Evolutionary conservation across 2,329 filamentous ascomycete species (phyloP).

Genomic region (Calycina herbarum): DNA sequence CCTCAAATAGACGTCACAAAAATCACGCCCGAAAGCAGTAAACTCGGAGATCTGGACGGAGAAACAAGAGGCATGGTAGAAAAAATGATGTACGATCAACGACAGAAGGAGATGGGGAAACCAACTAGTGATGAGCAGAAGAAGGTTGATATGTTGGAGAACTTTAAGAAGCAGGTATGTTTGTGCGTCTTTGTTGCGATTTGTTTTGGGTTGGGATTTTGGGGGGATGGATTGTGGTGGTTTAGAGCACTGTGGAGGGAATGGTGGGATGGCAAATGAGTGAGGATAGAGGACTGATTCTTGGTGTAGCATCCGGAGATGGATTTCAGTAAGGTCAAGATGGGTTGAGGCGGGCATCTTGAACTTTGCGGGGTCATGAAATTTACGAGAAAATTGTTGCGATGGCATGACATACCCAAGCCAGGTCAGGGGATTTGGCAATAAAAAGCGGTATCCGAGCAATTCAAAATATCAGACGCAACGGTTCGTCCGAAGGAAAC

Average conservation of each 20-base stretch:
- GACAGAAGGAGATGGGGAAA: constrained; percentile 89
- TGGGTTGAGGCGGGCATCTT: constrained; percentile 45
- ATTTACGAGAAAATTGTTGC: not conserved
- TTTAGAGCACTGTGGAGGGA: not conserved
- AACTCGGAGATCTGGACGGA: constrained; percentile 88
- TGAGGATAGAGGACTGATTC: constrained; percentile 12
- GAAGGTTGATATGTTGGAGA: constrained; percentile 88
- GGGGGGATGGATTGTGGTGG: not conserved
- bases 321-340: constrained; percentile 71
- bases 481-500: not conserved
- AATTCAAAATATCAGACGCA: not conserved
- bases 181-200: not conserved
- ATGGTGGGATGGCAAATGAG: not conserved
- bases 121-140: constrained; percentile 93
- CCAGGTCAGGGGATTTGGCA: not conserved
- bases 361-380: not conserved
- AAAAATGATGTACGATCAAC: constrained; percentile 99
- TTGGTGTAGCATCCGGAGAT: constrained; percentile 59
- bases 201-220: not conserved
- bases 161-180: constrained; percentile 65
- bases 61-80: constrained; percentile 97
- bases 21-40: constrained; percentile 90
- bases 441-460: not conserved
- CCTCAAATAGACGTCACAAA: constrained; percentile 94
- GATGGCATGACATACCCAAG: not conserved